Evolutionary conservation across 1,284 basidiomycete species (phyloP).

Genomic region (Trametes sp.): DNA sequence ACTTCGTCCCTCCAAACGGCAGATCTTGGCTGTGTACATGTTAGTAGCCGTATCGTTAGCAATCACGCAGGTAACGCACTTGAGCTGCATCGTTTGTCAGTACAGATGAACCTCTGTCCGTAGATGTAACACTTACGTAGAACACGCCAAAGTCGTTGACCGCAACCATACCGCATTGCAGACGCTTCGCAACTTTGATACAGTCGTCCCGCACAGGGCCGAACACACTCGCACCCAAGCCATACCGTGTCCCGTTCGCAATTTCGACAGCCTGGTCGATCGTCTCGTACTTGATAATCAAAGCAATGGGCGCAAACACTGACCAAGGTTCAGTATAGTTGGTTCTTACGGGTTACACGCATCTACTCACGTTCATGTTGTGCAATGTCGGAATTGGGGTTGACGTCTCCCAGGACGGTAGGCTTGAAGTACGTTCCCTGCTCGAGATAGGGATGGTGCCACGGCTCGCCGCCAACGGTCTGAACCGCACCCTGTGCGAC

Average conservation of each 20-base stretch:
- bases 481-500: conserved; percentile 76
- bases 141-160: conserved; percentile 95
- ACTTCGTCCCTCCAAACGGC: conserved; percentile 93
- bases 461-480: conserved; percentile 71
- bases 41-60: conserved; percentile 6
- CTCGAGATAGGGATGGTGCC: conserved; percentile 69
- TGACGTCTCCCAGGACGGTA: conserved; percentile 87
- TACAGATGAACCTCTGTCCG: conserved; percentile 17
- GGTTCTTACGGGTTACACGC: neutral
- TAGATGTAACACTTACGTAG: conserved; percentile 66
- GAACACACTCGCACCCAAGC: conserved; percentile 96
- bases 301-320: conserved; percentile 92
- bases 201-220: conserved; percentile 83
- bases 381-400: conserved; percentile 78
- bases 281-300: conserved; percentile 83
- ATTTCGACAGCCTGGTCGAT: conserved; percentile 86
- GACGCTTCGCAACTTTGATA: conserved; percentile 74
- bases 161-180: conserved; percentile 97
- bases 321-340: conserved; percentile 16
- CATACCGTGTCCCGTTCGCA: conserved; percentile 89
- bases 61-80: conserved; percentile 51
- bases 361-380: conserved; percentile 76
- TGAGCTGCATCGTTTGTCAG: conserved; percentile 52
- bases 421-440: conserved; percentile 86
- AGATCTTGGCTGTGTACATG: conserved; percentile 79